Evolutionary conservation across 1,139 yeast species (phyloP), one percentile per base, ranked within the genome.

Genomic region (Saccharomycopsis hybrid): DNA sequence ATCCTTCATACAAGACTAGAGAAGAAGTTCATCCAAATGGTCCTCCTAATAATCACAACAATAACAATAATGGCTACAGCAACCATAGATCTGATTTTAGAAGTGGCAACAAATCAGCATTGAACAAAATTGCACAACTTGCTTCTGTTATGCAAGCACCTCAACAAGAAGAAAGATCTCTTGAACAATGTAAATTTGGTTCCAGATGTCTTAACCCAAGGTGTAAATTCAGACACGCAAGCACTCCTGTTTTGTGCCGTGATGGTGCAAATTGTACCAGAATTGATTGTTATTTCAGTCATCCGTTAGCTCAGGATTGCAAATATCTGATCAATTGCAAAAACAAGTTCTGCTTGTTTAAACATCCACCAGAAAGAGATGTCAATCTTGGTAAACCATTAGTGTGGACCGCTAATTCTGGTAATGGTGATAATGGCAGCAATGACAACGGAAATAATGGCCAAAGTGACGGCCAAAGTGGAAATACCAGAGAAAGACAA

Each of bases 141-240:
- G 55, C 55, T 31, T 42, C 49, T 11, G 49, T 35, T 24, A 44
- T 47, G n/a, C 33, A 54, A 47, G 25, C 24, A n/a, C 47, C 36
- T 7, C 32, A 33, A 18, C 42, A 39, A 25, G 44, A 36, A 31
- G 79, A 80, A 53, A 74, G 74, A 57, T 74, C 79, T 0, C 72
- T 87, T 59, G 95, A 85, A 57, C 88, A 86, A 60, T 88, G 97
- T 68, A 85, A 84, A 64, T 88, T 78, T 63, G 89, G 90, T 42
- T 59, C 74, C 31, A 72, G 76, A 54, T 88, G 97, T 68, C 82
- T 89, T 43, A 87, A 87, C 61, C 75, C 73, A 57, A 76, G 75
- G 59, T 88, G 97, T 68, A 85, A 85, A 54, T 85, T 78, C 65
- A 78, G 97, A 67, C 97, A 88, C 65, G 95, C 96, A 1, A 75